Percentiles rank a stretch among this genome's conserved stretches.
phyloP scores from a whole-genome alignment of 1,284 basidiomycete species.

The Papiliotrema fonsecae region DNA sequence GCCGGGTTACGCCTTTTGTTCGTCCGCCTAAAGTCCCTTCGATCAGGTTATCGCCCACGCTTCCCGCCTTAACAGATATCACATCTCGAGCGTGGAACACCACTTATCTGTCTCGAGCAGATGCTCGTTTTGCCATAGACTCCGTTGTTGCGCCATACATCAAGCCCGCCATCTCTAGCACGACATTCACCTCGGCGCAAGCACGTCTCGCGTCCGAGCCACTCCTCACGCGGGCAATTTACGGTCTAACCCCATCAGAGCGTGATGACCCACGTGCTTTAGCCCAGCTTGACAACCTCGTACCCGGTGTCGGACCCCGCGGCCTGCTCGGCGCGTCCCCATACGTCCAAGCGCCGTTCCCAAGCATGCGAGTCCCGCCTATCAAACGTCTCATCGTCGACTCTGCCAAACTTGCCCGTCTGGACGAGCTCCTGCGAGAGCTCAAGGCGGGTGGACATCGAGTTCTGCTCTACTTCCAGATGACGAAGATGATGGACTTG shows the following conservation, averaged over 20 bases:
- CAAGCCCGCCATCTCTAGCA: constrained; percentile 65
- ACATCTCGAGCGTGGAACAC: constrained; percentile 60
- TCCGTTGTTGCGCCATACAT: constrained; percentile 80
- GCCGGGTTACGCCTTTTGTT: constrained; percentile 32
- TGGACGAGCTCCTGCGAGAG: constrained; percentile 84
- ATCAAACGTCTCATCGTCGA: constrained; percentile 95
- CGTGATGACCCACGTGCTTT: constrained; percentile 61
- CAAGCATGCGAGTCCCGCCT: constrained; percentile 89
- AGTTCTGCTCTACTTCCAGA: constrained; percentile 97
- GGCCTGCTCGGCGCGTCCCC: constrained; percentile 71
- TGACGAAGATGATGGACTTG: constrained; percentile 99
- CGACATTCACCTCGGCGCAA: constrained; percentile 73
- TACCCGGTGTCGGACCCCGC: constrained; percentile 59
- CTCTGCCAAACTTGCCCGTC: constrained; percentile 88
- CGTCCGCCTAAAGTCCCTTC: constrained; percentile 46
- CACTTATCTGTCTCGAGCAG: constrained; percentile 74
- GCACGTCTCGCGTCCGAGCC: constrained; percentile 53
- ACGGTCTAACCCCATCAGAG: constrained; percentile 72
- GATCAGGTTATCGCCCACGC: constrained; percentile 1
- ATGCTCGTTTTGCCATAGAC: constrained; percentile 75
- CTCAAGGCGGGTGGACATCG: constrained; percentile 91
- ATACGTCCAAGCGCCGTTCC: constrained; percentile 69
- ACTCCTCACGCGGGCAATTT: constrained; percentile 69
- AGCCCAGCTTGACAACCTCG: constrained; percentile 41
- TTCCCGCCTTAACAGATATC: constrained; percentile 53